Evolutionary conservation across 768 basidiomycete species (phyloP).

Genomic region (Tylopilus sp.): DNA sequence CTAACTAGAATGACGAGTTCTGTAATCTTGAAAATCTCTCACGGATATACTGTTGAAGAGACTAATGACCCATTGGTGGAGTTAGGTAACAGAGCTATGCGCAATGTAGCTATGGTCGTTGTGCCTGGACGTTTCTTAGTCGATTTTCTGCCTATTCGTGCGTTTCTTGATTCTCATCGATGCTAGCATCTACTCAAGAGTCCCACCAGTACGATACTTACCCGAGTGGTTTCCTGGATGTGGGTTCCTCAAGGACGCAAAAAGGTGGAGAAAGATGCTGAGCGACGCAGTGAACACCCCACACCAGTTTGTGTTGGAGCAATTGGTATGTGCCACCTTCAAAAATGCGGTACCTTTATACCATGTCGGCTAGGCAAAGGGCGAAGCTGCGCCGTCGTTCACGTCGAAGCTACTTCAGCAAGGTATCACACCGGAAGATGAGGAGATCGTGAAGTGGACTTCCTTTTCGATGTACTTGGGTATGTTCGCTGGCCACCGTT

Average conservation of each 20-base stretch:
- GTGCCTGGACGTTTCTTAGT: conserved; percentile 6
- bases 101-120: conserved; percentile 6
- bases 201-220: conserved; percentile 8
- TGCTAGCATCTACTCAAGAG: neutral
- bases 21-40: conserved; percentile 32
- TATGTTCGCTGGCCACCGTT: neutral
- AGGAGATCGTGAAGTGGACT: conserved; percentile 15
- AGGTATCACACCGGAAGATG: conserved; percentile 1
- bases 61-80: conserved; percentile 33
- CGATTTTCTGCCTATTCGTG: conserved; percentile 6
- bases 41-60: conserved; percentile 33
- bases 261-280: conserved; percentile 1
- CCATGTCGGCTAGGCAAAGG: conserved; percentile 1
- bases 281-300: conserved; percentile 4
- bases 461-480: conserved; percentile 13
- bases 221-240: conserved; percentile 20
- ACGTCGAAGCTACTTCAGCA: conserved; percentile 8
- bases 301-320: conserved; percentile 7
- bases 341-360: neutral
- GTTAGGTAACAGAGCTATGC: conserved; percentile 23
- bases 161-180: neutral
- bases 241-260: conserved; percentile 9
- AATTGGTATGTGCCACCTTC: neutral
- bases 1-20: conserved; percentile 4
- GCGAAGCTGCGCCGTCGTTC: conserved; percentile 9